These are phyloP conservation scores for Boletus coccyginus DNA, from an alignment of 768 basidiomycete genomes.

Conservation along the genomic window DNA sequence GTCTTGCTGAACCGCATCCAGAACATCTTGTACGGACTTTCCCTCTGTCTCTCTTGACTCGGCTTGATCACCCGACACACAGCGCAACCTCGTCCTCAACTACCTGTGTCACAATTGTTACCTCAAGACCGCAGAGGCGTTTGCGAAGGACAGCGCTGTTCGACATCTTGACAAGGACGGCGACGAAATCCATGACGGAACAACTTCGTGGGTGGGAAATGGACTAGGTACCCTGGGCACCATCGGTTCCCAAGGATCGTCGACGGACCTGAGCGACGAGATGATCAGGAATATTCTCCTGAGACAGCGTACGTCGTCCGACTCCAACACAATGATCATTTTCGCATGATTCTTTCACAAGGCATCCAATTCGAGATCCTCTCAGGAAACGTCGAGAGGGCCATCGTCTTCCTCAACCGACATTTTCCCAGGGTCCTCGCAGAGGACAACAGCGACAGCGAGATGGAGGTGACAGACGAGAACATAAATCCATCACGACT, in stretches of 20 bases:
- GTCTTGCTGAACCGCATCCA: slow-evolving; percentile 35
- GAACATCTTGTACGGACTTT: slow-evolving; percentile 42
- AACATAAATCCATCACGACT: slow-evolving; percentile 34
- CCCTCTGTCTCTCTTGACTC: not conserved
- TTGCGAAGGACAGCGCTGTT: slow-evolving; percentile 59
- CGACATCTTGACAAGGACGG: slow-evolving; percentile 68
- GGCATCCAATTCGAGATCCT: slow-evolving; percentile 72
- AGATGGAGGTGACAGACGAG: slow-evolving; percentile 20
- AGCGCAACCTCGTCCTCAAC: slow-evolving; percentile 72
- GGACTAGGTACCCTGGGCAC: not conserved
- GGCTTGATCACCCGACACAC: slow-evolving; percentile 6
- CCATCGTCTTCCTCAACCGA: slow-evolving; percentile 59
- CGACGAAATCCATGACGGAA: slow-evolving; percentile 46
- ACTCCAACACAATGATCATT: not conserved
- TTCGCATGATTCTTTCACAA: slow-evolving; percentile 28
- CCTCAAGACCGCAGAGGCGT: slow-evolving; percentile 66
- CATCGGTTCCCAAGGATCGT: slow-evolving; percentile 12
- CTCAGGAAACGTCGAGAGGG: slow-evolving; percentile 71
- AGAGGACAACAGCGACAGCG: slow-evolving; percentile 16
- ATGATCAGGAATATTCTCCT: slow-evolving; percentile 46
- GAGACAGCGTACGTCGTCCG: slow-evolving; percentile 48
- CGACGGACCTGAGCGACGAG: slow-evolving; percentile 34
- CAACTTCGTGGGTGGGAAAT: slow-evolving; percentile 20
- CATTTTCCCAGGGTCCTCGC: slow-evolving; percentile 75
- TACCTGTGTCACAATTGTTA: slow-evolving; percentile 77